Percentiles rank a stretch among this genome's conserved stretches.
phyloP scores from a whole-genome alignment of 225 moss, liverwort and hornwort species.

The Sphagnum contortum region DNA sequence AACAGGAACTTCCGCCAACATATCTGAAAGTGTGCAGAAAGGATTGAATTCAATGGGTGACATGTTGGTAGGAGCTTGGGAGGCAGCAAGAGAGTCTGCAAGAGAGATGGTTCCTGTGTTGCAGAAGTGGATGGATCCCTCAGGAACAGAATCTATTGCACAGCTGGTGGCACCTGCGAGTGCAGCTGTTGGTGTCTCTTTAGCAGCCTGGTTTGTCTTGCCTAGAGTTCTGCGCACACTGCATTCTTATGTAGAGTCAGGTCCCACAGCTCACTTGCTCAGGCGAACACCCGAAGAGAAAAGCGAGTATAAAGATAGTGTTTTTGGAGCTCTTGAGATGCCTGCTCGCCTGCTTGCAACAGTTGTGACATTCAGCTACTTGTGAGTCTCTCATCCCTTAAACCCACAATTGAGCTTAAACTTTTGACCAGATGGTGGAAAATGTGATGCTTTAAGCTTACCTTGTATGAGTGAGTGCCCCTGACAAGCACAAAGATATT shows the following conservation, averaged over 20 bases:
- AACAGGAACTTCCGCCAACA: conserved; percentile 3
- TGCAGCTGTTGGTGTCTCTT: conserved; percentile 29
- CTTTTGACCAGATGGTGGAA: not conserved
- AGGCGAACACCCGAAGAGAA: conserved; percentile 42
- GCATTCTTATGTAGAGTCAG: conserved; percentile 43
- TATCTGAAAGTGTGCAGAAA: conserved; percentile 19
- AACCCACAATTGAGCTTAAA: not conserved
- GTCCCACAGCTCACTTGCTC: conserved; percentile 41
- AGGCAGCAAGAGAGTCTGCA: conserved; percentile 23
- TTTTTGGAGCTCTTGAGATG: conserved; percentile 42
- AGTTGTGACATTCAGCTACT: conserved; percentile 44
- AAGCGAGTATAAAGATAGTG: conserved; percentile 44
- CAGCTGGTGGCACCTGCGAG: conserved; percentile 30
- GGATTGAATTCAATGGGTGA: conserved; percentile 20
- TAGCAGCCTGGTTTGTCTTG: conserved; percentile 46
- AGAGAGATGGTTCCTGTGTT: conserved; percentile 32
- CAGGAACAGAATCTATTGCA: conserved; percentile 21
- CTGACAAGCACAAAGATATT: no score
- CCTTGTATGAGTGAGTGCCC: no score
- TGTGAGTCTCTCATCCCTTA: conserved; percentile 14
- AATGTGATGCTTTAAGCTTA: not conserved
- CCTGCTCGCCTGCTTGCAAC: conserved; percentile 40
- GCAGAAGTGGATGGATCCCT: conserved; percentile 47
- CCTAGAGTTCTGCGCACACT: conserved; percentile 39
- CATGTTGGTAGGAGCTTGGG: conserved; percentile 10